Conservation (phyloP, 192 early-diverging fungal species). For the Backusella westeae region DNA sequence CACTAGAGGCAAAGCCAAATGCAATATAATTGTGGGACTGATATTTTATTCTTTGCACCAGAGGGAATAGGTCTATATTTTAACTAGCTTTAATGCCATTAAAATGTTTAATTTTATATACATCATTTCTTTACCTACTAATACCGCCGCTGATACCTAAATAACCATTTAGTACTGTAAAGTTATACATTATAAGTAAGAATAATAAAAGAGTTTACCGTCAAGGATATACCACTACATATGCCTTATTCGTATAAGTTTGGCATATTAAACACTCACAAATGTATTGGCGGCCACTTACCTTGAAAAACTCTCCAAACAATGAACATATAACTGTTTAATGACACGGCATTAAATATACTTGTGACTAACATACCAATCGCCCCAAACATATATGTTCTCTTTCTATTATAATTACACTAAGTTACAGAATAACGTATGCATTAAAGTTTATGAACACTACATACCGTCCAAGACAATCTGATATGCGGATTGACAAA, state of each 20-base stretch:
- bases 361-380: background rate
- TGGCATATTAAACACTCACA: background rate
- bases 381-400: background rate
- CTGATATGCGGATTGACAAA: background rate
- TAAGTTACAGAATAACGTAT: background rate
- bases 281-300: background rate
- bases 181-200: background rate
- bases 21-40: background rate
- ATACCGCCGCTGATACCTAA: background rate
- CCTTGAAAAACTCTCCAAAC: background rate
- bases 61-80: background rate
- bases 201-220: background rate
- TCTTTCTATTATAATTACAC: background rate
- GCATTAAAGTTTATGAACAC: background rate
- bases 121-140: background rate
- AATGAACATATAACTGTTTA: background rate
- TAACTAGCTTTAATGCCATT: background rate
- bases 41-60: background rate
- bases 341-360: background rate
- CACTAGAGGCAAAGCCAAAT: background rate
- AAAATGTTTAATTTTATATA: background rate
- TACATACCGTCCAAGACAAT: background rate
- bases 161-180: background rate
- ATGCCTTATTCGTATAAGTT: background rate
- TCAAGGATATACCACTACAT: background rate